A percentile compares a stretch with the other conserved stretches of the same genome.
These are phyloP conservation scores for Ottelia alismoides DNA, from an alignment of 106 monocot genomes.

Conservation along the genomic window DNA sequence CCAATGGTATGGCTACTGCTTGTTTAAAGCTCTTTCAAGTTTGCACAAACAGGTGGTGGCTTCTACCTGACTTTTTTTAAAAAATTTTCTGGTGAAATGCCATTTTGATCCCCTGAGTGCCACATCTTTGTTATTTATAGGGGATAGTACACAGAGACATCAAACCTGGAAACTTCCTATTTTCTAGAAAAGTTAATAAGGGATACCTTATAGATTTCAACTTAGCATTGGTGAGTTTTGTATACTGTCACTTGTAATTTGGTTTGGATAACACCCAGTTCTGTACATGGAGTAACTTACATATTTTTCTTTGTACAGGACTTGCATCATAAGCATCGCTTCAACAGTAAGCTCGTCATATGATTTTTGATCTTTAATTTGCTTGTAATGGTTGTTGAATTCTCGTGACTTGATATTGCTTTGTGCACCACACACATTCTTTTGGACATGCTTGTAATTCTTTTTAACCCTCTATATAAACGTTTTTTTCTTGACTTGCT, in stretches of 20 bases:
- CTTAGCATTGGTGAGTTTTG: conserved; percentile 66
- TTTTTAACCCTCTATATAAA: too few species aligned
- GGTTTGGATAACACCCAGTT: too few species aligned
- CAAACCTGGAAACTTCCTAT: conserved; percentile 95
- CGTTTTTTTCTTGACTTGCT: too few species aligned
- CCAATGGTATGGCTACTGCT: conserved; percentile 86
- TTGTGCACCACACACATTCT: too few species aligned
- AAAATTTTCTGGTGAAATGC: too few species aligned
- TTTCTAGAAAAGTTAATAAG: conserved; percentile 65
- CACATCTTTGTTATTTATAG: conserved; percentile 13
- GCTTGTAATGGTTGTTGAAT: too few species aligned
- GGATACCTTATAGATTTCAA: conserved; percentile 99
- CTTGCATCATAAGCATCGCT: conserved; percentile 59
- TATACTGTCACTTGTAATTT: too few species aligned
- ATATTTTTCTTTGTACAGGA: conserved; percentile 35
- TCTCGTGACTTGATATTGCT: too few species aligned
- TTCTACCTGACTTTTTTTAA: too few species aligned
- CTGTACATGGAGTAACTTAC: too few species aligned
- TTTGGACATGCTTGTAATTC: too few species aligned
- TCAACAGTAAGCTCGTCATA: conserved; percentile 54
- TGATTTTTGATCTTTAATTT: too few species aligned
- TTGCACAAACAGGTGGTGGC: conserved; percentile 78
- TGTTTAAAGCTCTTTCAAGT: conserved; percentile 85
- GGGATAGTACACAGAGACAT: conserved; percentile 84
- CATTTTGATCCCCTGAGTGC: background rate